Conservation (phyloP, 2,329 filamentous ascomycete genomes). For the Microdochium nivale region DNA sequence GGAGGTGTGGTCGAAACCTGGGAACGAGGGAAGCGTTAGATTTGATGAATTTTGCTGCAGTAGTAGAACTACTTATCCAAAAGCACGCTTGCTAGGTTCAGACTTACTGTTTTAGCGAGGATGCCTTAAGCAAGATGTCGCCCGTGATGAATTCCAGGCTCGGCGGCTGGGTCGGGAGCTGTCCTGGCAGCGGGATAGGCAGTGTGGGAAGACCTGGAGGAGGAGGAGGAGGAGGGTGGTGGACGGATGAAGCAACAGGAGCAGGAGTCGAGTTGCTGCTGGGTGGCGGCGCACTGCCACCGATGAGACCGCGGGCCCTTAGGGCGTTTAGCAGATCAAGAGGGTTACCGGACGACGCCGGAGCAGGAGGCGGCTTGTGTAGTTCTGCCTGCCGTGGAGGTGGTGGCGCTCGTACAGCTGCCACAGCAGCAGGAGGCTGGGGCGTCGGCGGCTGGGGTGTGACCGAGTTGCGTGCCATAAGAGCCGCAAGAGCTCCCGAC, state of each 20-base stretch:
- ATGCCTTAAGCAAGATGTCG: conserved; percentile 52
- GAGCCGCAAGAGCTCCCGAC: conserved; percentile 48
- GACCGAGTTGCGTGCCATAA: conserved; percentile 45
- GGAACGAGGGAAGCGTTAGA: conserved; percentile 9
- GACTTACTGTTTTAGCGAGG: conserved; percentile 67
- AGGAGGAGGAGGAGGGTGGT: conserved; percentile 23
- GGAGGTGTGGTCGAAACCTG: conserved; percentile 66
- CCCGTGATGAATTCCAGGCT: conserved; percentile 26
- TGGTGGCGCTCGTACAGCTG: conserved; percentile 38
- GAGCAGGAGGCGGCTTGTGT: conserved; percentile 20
- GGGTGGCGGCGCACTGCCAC: conserved; percentile 16
- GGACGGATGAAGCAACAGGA: conserved; percentile 26
- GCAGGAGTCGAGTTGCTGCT: conserved; percentile 20
- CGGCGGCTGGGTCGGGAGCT: conserved; percentile 18
- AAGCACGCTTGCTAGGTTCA: not conserved
- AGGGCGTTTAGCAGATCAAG: conserved; percentile 59
- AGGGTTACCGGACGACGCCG: conserved; percentile 33
- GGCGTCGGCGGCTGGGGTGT: conserved; percentile 40
- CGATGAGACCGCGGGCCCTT: conserved; percentile 54
- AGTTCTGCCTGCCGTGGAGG: conserved; percentile 32
- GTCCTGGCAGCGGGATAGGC: conserved; percentile 24
- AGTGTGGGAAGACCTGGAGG: conserved; percentile 20
- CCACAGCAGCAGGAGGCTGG: conserved; percentile 26
- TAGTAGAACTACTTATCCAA: no score
- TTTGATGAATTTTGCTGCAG: not conserved